Evolutionary conservation across 2,329 filamentous ascomycete genomes (phyloP).

Genomic region (Aspergillus pseudoglaucus): DNA sequence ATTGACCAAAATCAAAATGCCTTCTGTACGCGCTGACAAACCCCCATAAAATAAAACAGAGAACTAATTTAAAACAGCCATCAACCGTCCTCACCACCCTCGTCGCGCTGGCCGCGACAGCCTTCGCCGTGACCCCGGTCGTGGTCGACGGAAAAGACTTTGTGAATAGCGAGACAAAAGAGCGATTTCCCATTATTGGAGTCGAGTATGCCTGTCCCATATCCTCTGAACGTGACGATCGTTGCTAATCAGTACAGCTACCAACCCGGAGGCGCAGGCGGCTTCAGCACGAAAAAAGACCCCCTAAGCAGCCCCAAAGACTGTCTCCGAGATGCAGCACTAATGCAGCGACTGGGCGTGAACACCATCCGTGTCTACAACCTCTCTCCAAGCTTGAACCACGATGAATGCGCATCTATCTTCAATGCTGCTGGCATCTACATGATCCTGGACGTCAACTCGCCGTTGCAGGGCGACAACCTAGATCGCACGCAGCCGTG

Average conservation of each 20-base stretch:
- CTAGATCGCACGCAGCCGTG: conserved; percentile 51
- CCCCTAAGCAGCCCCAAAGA: conserved; percentile 51
- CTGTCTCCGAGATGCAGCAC: conserved; percentile 57
- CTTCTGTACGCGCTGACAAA: no score
- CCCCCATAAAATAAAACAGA: not conserved
- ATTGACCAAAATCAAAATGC: no score
- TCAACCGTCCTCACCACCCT: conserved; percentile 33
- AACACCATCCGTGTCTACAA: conserved; percentile 64
- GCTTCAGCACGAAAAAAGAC: conserved; percentile 50
- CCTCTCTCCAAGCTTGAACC: conserved; percentile 52
- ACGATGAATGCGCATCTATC: conserved; percentile 57
- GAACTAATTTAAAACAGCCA: conserved; percentile 13
- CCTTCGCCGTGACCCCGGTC: conserved; percentile 50
- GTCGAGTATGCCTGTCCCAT: conserved; percentile 47
- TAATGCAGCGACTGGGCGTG: conserved; percentile 58
- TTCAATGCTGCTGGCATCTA: conserved; percentile 63
- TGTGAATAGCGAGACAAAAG: conserved; percentile 51
- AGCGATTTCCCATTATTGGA: conserved; percentile 57
- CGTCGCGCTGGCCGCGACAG: conserved; percentile 40
- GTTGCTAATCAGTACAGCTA: no score
- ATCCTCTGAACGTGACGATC: no score
- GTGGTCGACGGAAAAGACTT: conserved; percentile 56
- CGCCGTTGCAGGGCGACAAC: conserved; percentile 50
- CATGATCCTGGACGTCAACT: conserved; percentile 61
- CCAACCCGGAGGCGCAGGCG: conserved; percentile 56